These are phyloP conservation scores for Sporothrix sp. DNA, from an alignment of 2,329 filamentous ascomycete genomes.

Conservation along the genomic window DNA sequence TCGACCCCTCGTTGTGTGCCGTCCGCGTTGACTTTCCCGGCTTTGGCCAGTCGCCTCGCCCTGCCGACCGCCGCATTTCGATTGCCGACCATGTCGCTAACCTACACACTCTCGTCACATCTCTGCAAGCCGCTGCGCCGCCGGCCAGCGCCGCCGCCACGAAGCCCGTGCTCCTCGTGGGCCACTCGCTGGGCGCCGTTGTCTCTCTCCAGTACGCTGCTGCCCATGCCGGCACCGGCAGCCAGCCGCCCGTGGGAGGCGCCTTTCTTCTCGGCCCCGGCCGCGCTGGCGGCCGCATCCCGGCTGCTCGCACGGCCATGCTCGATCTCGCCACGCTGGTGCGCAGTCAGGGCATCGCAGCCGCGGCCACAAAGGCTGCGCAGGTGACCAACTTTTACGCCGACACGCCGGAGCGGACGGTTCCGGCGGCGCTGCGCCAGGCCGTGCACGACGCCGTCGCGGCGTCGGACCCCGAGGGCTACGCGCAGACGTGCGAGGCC, in stretches of 20 bases:
- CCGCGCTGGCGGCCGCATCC: constrained; percentile 24
- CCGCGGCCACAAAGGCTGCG: constrained; percentile 22
- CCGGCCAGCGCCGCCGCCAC: neutral
- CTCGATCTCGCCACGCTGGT: constrained; percentile 21
- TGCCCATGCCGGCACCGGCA: constrained; percentile 14
- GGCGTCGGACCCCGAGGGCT: constrained; percentile 24
- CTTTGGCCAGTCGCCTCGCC: constrained; percentile 20
- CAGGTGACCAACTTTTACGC: constrained; percentile 23
- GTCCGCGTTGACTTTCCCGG: constrained; percentile 23
- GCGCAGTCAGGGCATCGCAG: constrained; percentile 21
- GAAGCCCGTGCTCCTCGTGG: constrained; percentile 21
- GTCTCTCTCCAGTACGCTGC: constrained; percentile 29
- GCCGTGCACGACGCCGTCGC: constrained; percentile 24
- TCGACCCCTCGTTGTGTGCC: constrained; percentile 16
- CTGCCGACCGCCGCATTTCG: constrained; percentile 13
- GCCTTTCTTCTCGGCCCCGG: constrained; percentile 26
- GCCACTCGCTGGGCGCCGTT: constrained; percentile 29
- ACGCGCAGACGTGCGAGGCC: constrained; percentile 25
- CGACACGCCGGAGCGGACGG: constrained; percentile 17
- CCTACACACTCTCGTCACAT: constrained; percentile 21
- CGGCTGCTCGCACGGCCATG: constrained; percentile 25
- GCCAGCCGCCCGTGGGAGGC: constrained; percentile 19
- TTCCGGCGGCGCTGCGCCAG: constrained; percentile 10
- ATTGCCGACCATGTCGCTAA: constrained; percentile 22
- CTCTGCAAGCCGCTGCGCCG: constrained; percentile 13